A percentile compares a stretch with the other conserved stretches of the same genome.
phyloP scores from a whole-genome alignment of 139 green algal species.

The Tetradesmus obliquus region DNA sequence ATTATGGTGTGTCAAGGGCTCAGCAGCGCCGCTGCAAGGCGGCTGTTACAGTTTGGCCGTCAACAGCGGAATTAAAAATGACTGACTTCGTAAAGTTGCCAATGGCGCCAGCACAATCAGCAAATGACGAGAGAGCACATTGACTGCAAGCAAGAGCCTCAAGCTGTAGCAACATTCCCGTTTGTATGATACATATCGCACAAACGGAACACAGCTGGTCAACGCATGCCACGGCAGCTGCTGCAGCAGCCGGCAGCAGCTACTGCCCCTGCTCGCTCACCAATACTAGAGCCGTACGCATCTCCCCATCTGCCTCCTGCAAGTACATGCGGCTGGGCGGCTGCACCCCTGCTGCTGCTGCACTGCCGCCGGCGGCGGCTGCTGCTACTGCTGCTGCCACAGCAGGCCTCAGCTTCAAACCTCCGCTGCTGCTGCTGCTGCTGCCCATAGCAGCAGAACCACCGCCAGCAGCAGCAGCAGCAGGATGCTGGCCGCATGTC shows the following conservation, averaged over 20 bases:
- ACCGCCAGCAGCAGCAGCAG: background rate
- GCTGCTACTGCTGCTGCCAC: conserved; percentile 29
- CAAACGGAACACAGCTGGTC: background rate
- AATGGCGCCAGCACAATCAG: too few relatives aligned
- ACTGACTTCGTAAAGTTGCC: too few relatives aligned
- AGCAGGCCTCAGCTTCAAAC: background rate
- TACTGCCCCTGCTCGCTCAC: conserved; percentile 18
- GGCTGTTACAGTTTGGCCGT: too few relatives aligned
- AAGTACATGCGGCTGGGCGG: conserved; percentile 47
- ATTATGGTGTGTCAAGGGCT: too few relatives aligned
- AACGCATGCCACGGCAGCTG: background rate
- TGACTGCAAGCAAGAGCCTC: too few relatives aligned
- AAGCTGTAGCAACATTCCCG: too few relatives aligned
- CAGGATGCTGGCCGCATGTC: background rate
- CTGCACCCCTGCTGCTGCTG: background rate
- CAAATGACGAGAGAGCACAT: too few relatives aligned
- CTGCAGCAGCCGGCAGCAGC: background rate
- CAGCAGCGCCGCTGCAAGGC: too few relatives aligned
- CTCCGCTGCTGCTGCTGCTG: conserved; percentile 14
- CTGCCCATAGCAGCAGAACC: background rate
- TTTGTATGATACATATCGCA: too few relatives aligned
- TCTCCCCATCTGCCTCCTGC: conserved; percentile 45
- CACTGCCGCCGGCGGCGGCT: background rate
- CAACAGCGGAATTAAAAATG: too few relatives aligned
- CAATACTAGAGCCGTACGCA: conserved; percentile 32